Base-by-base conservation (phyloP, 169 alveolate species). In the Plasmodium falciparum region DNA sequence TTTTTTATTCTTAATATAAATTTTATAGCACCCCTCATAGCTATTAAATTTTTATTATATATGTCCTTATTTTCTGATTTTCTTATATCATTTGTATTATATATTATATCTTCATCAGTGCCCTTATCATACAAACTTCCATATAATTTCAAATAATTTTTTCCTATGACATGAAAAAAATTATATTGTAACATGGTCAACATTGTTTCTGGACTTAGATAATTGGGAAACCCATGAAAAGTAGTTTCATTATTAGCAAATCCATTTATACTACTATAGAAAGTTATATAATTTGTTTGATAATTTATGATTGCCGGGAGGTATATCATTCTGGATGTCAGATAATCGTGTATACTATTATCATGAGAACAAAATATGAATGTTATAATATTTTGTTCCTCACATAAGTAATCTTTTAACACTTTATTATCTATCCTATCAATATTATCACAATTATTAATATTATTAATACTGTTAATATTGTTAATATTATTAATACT, bases 151-250 rank as follows among this genome's bases (percentile, higher is more conserved):
- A 72, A 72, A 43, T 70, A 86, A 7, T 62, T 86, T 65, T 71
- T 70, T 1, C 76, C 88, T 59, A 86, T 47, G 24, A 72, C 11
- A 61, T 62, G 71, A 54, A 86, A 86, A 29, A 49, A 62, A 73
- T 71, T 70, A 54, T 86, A 72, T 49, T 86, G 86, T 49, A 86
- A 29, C 39, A 86, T 17, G 49, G 92, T 86, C 5, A 86, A 71
- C 54, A 74, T 71, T n/a, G 62, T 54, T 24, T 33, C 59, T 2
- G 92, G 74, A 11, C 70, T 71, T 71, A 86, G 29, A 52, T 86
- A 86, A 86, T 52, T 74, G 11, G 92, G 92, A 20, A 86, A 70
- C 11, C 88, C 92, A 72, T 71, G 49, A 54, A 86, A 33, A 9
- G 62, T 86, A 3, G 92, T 72, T 17, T 12, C 15, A 59, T 33